Conservation (phyloP, 2,329 filamentous ascomycete genomes). For the Akanthomyces lecanii region DNA sequence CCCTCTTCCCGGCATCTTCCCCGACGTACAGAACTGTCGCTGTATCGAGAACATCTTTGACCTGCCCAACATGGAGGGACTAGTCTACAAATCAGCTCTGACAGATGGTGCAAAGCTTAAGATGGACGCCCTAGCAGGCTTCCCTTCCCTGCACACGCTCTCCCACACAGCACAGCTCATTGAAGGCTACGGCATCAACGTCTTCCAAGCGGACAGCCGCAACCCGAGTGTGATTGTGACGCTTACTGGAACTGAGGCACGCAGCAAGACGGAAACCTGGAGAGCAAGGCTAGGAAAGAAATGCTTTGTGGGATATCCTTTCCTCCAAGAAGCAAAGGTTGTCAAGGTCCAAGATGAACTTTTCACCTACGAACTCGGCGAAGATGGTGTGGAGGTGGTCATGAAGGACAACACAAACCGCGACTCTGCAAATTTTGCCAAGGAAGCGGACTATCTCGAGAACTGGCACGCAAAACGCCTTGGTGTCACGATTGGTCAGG, state of each 20-base stretch:
- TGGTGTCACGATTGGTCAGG: conserved; percentile 77
- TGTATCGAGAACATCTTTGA: conserved; percentile 97
- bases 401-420: conserved; percentile 66
- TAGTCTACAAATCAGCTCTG: conserved; percentile 79
- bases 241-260: conserved; percentile 67
- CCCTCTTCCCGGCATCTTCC: conserved; percentile 83
- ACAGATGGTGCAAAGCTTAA: conserved; percentile 82
- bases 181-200: conserved; percentile 77
- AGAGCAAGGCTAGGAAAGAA: conserved; percentile 77
- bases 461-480: conserved; percentile 85
- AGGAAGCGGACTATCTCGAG: conserved; percentile 79
- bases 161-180: conserved; percentile 72
- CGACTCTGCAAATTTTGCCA: conserved; percentile 79
- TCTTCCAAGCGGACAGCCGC: conserved; percentile 92
- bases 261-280: conserved; percentile 66
- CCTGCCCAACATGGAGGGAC: conserved; percentile 82
- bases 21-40: conserved; percentile 78
- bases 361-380: conserved; percentile 75
- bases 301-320: conserved; percentile 91
- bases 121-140: conserved; percentile 80
- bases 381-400: conserved; percentile 60
- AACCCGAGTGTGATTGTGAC: conserved; percentile 97
- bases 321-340: conserved; percentile 90
- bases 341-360: conserved; percentile 86
- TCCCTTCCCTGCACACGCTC: conserved; percentile 83